Conservation (phyloP, 129 eudicot genomes). For the Mikania micrantha region DNA sequence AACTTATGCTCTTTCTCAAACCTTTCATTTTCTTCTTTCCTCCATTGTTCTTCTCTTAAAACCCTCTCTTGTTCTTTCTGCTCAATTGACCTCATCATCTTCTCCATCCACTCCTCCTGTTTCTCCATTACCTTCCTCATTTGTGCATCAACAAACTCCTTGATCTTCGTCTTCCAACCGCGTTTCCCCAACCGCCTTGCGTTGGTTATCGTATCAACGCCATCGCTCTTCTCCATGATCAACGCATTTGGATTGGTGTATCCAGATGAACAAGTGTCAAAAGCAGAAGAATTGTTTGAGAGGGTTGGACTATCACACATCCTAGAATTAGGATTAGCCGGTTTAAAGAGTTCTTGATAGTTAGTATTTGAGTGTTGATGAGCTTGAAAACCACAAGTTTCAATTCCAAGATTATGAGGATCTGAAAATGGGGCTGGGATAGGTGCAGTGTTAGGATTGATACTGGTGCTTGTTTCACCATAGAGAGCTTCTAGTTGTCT, state of each 20-base stretch:
- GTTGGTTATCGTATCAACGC: conserved; percentile 10
- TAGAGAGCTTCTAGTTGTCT: conserved; percentile 91
- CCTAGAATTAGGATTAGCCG: too few species aligned
- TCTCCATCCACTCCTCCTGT: conserved; percentile 76
- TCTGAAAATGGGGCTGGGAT: too few species aligned
- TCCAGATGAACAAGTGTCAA: conserved; percentile 53
- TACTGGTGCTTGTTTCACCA: conserved; percentile 37
- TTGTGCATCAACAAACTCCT: conserved; percentile 35
- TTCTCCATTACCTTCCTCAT: conserved; percentile 71
- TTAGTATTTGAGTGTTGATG: too few species aligned
- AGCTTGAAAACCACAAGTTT: too few species aligned
- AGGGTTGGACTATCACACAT: too few species aligned
- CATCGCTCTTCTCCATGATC: conserved; percentile 16
- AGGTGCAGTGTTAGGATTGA: conserved; percentile 30
- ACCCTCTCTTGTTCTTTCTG: conserved; percentile 64
- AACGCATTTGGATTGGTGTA: not conserved
- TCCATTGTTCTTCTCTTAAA: conserved; percentile 74
- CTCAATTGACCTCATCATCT: conserved; percentile 68
- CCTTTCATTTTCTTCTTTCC: conserved; percentile 65
- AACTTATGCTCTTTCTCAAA: conserved; percentile 72
- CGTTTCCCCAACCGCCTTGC: conserved; percentile 42
- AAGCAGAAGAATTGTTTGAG: too few species aligned
- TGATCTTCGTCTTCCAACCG: conserved; percentile 58
- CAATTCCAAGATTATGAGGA: too few species aligned
- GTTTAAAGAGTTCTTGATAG: too few species aligned